A percentile compares a stretch with the other conserved stretches of the same genome.
Evolutionary conservation across 2,329 filamentous ascomycete species (phyloP).

Genomic region (Colletotrichum lini): DNA sequence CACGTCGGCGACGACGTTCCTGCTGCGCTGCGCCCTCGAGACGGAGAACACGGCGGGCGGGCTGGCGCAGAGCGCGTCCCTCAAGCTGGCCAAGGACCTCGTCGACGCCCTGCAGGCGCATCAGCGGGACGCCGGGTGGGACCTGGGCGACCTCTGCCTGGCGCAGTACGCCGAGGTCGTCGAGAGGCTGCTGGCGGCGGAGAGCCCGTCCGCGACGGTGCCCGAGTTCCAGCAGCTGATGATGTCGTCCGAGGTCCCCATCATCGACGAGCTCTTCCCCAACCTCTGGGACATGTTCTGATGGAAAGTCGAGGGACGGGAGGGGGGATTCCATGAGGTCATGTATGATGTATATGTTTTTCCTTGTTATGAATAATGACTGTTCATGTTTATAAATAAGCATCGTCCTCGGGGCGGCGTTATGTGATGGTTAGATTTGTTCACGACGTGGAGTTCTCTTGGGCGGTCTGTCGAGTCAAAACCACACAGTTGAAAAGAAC

Average conservation of each 20-base stretch:
- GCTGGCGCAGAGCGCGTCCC: slow-evolving; percentile 54
- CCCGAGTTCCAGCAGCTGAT: slow-evolving; percentile 40
- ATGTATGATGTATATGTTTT: not conserved
- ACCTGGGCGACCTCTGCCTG: slow-evolving; percentile 65
- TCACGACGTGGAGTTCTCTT: not conserved
- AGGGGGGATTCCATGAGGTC: not conserved
- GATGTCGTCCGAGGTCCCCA: slow-evolving; percentile 39
- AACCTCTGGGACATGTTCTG: slow-evolving; percentile 42
- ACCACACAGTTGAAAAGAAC: no score
- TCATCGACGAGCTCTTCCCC: slow-evolving; percentile 38
- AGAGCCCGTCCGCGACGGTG: slow-evolving; percentile 36
- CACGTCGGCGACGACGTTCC: slow-evolving; percentile 63
- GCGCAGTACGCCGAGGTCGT: slow-evolving; percentile 63
- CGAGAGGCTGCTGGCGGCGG: slow-evolving; percentile 56
- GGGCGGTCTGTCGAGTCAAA: not conserved
- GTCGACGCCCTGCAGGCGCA: slow-evolving; percentile 57
- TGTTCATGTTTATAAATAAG: no score
- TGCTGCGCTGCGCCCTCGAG: slow-evolving; percentile 64
- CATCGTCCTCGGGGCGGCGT: no score
- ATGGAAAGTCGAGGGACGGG: not conserved
- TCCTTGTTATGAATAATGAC: not conserved
- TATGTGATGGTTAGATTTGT: not conserved
- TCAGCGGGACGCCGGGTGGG: slow-evolving; percentile 58
- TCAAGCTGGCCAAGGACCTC: slow-evolving; percentile 61
- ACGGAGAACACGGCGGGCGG: slow-evolving; percentile 54